Conservation (phyloP, 768 basidiomycete genomes). For the Aureoboletus auriporus region DNA sequence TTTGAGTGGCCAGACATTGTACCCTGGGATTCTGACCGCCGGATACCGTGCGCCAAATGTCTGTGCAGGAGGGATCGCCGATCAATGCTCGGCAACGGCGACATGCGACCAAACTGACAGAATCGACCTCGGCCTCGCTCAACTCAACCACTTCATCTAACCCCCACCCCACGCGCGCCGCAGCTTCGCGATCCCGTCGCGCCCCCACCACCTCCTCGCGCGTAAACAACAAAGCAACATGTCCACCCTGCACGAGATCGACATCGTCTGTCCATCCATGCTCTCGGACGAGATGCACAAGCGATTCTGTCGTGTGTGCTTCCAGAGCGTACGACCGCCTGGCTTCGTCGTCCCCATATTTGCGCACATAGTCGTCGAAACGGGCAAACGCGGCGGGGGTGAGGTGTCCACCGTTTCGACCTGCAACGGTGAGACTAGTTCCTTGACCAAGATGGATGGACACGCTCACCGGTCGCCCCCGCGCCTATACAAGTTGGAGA, state of each 20-base stretch:
- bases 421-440: constrained; percentile 28
- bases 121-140: constrained; percentile 40
- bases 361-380: constrained; percentile 37
- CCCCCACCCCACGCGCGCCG: constrained; percentile 48
- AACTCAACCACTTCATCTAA: constrained; percentile 45
- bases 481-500: constrained; percentile 41
- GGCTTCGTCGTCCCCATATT: constrained; percentile 54
- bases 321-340: constrained; percentile 53
- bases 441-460: not conserved
- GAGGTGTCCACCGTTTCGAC: constrained; percentile 78
- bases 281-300: constrained; percentile 47
- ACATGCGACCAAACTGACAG: constrained; percentile 34
- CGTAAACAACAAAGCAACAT: constrained; percentile 46
- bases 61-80: constrained; percentile 5
- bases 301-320: constrained; percentile 43
- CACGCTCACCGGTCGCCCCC: constrained; percentile 64
- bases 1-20: constrained; percentile 80
- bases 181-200: constrained; percentile 47
- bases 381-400: constrained; percentile 45
- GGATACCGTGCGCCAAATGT: constrained; percentile 42
- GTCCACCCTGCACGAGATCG: constrained; percentile 60
- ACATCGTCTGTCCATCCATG: constrained; percentile 45
- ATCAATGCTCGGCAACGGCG: not conserved
- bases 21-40: constrained; percentile 45
- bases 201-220: constrained; percentile 38